Evolutionary conservation across 1,284 basidiomycete species (phyloP).

Genomic region (Naganishia sp.): DNA sequence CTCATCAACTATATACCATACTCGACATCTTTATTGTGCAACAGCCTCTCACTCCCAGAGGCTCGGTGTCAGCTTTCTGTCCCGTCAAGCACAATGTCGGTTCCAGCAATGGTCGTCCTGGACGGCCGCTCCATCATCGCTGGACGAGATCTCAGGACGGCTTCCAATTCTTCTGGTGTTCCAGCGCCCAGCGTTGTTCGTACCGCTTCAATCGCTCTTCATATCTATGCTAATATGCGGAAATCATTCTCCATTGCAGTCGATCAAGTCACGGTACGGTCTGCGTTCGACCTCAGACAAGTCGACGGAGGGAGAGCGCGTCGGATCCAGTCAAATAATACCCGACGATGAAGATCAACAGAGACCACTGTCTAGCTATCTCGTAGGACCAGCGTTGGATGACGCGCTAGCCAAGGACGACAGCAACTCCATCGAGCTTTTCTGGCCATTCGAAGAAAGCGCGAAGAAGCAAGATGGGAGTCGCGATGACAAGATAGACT

Average conservation of each 20-base stretch:
- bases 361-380: slow-evolving; percentile 27
- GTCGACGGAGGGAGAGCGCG: slow-evolving; percentile 1
- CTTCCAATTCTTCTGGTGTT: slow-evolving; percentile 21
- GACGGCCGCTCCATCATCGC: slow-evolving; percentile 23
- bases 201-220: background rate
- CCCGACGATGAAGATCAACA: slow-evolving; percentile 3
- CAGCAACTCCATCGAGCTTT: slow-evolving; percentile 68
- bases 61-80: background rate
- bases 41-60: no score
- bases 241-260: no score
- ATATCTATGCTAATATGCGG: background rate
- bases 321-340: slow-evolving; percentile 7
- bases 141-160: slow-evolving; percentile 19
- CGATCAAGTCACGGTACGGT: slow-evolving; percentile 40
- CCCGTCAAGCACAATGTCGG: slow-evolving; percentile 11
- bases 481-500: slow-evolving; percentile 60
- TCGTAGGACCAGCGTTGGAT: slow-evolving; percentile 24
- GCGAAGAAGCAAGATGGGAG: slow-evolving; percentile 58
- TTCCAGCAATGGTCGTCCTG: slow-evolving; percentile 20
- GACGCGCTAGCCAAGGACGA: slow-evolving; percentile 30
- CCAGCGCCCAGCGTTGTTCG: slow-evolving; percentile 13
- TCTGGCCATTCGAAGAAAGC: slow-evolving; percentile 78
- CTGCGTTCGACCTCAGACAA: slow-evolving; percentile 29
- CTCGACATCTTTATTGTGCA: background rate
- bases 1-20: background rate